Evolutionary conservation across 805 yeast genomes (phyloP).

Genomic region (Blastobotrys chiropterorum): DNA sequence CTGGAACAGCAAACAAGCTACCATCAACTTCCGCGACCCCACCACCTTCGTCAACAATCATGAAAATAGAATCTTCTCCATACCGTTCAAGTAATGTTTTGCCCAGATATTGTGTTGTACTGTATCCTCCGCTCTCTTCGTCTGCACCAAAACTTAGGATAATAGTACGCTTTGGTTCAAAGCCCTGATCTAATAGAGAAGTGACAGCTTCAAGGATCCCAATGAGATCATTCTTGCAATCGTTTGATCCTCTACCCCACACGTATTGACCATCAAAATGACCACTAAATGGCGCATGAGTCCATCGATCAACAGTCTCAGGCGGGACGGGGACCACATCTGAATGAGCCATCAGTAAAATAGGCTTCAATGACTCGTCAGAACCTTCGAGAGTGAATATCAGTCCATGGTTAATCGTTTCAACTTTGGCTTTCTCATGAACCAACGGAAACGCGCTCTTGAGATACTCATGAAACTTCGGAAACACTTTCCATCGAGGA

Average conservation of each 20-base stretch:
- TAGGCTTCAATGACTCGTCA: conserved; percentile 47
- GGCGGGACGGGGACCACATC: conserved; percentile 75
- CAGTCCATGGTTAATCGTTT: conserved; percentile 57
- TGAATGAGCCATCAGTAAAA: conserved; percentile 68
- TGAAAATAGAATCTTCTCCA: conserved; percentile 55
- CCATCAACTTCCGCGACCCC: conserved; percentile 38
- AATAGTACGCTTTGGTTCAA: conserved; percentile 54
- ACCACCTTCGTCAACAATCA: conserved; percentile 69
- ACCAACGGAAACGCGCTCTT: conserved; percentile 49
- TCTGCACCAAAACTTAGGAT: conserved; percentile 69
- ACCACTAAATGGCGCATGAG: conserved; percentile 59
- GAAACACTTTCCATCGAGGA: conserved; percentile 42
- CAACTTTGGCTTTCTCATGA: conserved; percentile 43
- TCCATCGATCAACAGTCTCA: conserved; percentile 53
- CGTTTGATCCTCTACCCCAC: conserved; percentile 76
- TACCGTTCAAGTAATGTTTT: conserved; percentile 43
- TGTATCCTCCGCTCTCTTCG: conserved; percentile 63
- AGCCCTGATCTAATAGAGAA: conserved; percentile 44
- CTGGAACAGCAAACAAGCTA: conserved; percentile 45
- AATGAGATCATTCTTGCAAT: conserved; percentile 65
- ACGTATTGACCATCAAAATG: conserved; percentile 57
- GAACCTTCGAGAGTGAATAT: conserved; percentile 60
- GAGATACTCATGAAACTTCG: conserved; percentile 48
- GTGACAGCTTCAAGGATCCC: conserved; percentile 66
- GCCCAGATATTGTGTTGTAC: conserved; percentile 55